Conservation (phyloP, 2,329 filamentous ascomycete genomes). For the Fusarium nodosum region DNA sequence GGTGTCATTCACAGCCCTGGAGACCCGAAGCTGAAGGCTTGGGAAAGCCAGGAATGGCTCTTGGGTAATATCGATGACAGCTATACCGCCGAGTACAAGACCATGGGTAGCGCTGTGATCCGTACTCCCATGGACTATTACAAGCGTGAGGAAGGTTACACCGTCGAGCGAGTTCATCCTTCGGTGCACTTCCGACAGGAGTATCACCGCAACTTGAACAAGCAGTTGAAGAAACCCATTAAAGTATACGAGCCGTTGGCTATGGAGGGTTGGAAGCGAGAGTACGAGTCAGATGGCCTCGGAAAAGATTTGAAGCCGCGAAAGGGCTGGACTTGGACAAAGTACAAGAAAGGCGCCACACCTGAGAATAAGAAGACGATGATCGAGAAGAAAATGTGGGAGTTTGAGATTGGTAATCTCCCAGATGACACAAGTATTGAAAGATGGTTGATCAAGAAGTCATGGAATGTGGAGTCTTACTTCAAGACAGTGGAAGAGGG, state of each 20-base stretch:
- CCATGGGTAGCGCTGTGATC: constrained; percentile 11
- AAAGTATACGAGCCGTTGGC: constrained; percentile 11
- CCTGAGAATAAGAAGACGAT: neutral
- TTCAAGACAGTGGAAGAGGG: constrained; percentile 13
- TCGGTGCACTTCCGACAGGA: constrained; percentile 16
- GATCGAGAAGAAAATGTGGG: constrained; percentile 20
- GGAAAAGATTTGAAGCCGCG: constrained; percentile 4
- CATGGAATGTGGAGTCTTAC: constrained; percentile 15
- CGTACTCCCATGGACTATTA: constrained; percentile 11
- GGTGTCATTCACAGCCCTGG: constrained; percentile 1
- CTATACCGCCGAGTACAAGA: constrained; percentile 7
- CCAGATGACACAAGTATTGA: constrained; percentile 16
- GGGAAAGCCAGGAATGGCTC: constrained; percentile 13
- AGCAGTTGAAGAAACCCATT: constrained; percentile 8
- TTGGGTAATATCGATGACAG: constrained; percentile 15
- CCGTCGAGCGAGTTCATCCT: constrained; percentile 17
- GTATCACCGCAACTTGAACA: constrained; percentile 6
- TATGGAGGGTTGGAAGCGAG: constrained; percentile 12
- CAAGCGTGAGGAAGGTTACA: constrained; percentile 8
- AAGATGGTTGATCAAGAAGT: constrained; percentile 18
- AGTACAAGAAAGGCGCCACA: constrained; percentile 10
- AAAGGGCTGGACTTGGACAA: constrained; percentile 21
- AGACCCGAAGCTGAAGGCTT: neutral
- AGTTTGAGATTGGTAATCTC: constrained; percentile 18
- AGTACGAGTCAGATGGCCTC: constrained; percentile 2